phyloP scores from a whole-genome alignment of 441 rosid genomes.

The Aleurites moluccanus region DNA sequence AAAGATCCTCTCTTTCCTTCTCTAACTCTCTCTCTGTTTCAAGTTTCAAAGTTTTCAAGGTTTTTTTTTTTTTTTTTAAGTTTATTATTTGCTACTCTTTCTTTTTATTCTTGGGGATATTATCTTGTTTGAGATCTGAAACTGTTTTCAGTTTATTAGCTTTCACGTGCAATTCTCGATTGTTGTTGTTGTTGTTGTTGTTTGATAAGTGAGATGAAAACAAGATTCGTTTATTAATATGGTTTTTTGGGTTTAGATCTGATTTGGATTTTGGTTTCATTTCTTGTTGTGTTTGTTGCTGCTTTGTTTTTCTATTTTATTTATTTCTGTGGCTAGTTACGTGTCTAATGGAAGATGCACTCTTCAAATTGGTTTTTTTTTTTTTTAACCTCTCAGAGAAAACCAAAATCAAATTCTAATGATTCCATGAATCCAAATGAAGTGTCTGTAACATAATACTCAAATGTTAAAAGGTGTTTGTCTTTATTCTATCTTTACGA shows the following conservation, averaged over 20 bases:
- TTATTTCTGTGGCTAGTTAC: neutral
- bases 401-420: no score
- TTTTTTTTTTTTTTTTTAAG: neutral
- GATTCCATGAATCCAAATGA: neutral
- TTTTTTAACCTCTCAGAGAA: no score
- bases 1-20: neutral
- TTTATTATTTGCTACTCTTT: neutral
- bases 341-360: neutral
- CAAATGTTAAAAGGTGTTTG: neutral
- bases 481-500: neutral
- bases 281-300: neutral
- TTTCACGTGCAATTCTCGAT: neutral
- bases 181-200: neutral
- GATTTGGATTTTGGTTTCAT: neutral
- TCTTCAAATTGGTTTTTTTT: constrained; percentile 1
- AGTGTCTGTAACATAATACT: neutral
- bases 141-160: neutral
- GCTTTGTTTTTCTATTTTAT: no score
- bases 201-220: neutral
- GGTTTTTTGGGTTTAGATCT: constrained; percentile 10
- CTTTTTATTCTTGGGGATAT: neutral
- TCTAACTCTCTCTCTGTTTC: neutral
- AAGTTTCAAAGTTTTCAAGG: neutral
- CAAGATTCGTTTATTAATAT: neutral
- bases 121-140: neutral